Conservation (phyloP, 1,139 yeast genomes). For the Candida neerlandica region DNA sequence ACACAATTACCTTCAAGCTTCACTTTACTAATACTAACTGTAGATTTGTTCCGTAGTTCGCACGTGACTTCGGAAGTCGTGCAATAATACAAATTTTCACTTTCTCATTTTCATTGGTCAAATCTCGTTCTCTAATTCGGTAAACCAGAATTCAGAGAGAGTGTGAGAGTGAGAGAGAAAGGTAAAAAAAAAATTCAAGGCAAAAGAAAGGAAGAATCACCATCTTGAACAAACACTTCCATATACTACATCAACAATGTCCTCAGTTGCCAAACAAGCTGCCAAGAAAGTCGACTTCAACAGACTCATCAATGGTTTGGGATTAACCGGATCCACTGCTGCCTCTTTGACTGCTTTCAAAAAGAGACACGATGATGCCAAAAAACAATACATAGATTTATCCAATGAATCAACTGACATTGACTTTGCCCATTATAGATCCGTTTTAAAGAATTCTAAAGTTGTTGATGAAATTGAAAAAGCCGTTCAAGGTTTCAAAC, state of each 20-base stretch:
- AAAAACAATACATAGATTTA: constrained; percentile 73
- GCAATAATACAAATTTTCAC: not conserved
- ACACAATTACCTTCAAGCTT: not conserved
- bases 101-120: constrained; percentile 1
- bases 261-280: constrained; percentile 63
- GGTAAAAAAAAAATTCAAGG: not conserved
- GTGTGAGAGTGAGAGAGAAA: constrained; percentile 4
- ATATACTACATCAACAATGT: constrained; percentile 26
- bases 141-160: not conserved
- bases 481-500: constrained; percentile 74
- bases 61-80: not conserved
- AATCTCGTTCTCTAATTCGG: constrained; percentile 1
- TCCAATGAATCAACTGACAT: constrained; percentile 73
- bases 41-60: too few relatives aligned
- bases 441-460: constrained; percentile 76
- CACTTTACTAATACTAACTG: not conserved
- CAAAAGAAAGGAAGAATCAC: not conserved
- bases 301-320: constrained; percentile 82
- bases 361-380: constrained; percentile 98
- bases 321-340: constrained; percentile 92
- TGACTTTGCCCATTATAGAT: constrained; percentile 81
- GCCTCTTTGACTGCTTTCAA: constrained; percentile 86
- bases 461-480: constrained; percentile 82
- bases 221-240: not conserved
- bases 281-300: constrained; percentile 95